Evolutionary conservation across 441 rosid genomes (phyloP).

Genomic region (Bocquillonia castaneifolia): DNA sequence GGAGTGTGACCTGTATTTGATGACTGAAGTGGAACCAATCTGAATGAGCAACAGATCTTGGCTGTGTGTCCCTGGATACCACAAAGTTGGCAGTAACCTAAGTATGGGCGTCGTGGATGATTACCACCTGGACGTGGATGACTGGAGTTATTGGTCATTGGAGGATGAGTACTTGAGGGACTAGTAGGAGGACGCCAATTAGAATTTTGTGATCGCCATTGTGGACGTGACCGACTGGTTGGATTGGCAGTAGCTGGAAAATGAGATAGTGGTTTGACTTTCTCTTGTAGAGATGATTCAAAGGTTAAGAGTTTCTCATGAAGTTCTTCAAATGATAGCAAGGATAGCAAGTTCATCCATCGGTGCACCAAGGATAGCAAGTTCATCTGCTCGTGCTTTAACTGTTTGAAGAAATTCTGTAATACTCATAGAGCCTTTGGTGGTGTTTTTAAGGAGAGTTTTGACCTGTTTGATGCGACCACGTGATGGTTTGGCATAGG

Average conservation of each 20-base stretch:
- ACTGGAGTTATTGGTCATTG: not conserved
- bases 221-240: rapidly evolving
- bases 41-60: not conserved
- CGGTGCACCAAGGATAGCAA: not conserved
- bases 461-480: conserved; percentile 13
- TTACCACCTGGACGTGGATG: not conserved
- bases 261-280: not conserved
- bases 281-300: not conserved
- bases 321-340: not conserved
- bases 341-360: not conserved
- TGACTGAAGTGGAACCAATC: not conserved
- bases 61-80: not conserved
- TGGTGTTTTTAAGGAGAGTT: not conserved
- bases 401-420: not conserved
- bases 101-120: not conserved
- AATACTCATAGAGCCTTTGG: not conserved
- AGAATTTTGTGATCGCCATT: rapidly evolving
- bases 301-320: not conserved
- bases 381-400: not conserved
- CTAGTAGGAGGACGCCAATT: not conserved
- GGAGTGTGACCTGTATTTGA: rapidly evolving
- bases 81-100: not conserved
- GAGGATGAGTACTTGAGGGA: no score
- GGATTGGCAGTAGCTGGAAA: not conserved
- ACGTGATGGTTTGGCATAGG: conserved; percentile 14